Evolutionary conservation across 805 yeast genomes (phyloP).

Genomic region (Teunomyces aglyptinius): DNA sequence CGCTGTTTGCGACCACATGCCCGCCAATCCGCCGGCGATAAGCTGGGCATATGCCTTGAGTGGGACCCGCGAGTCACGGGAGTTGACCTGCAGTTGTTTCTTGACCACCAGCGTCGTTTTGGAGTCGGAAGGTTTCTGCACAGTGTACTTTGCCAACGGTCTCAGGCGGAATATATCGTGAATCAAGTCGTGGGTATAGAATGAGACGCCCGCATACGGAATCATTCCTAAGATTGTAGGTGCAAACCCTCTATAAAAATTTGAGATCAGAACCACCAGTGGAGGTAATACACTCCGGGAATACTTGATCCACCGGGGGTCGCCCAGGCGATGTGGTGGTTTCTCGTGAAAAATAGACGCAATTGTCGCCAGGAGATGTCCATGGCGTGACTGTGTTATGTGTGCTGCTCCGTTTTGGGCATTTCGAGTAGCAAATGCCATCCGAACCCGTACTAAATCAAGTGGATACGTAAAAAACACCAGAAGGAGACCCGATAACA

Average conservation of each 20-base stretch:
- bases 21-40: slow-evolving; percentile 93
- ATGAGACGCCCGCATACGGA: slow-evolving; percentile 97
- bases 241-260: slow-evolving; percentile 90
- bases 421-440: slow-evolving; percentile 79
- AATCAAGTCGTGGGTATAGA: slow-evolving; percentile 86
- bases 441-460: slow-evolving; percentile 83
- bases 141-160: slow-evolving; percentile 53
- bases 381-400: slow-evolving; percentile 10
- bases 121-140: slow-evolving; percentile 13
- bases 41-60: slow-evolving; percentile 89
- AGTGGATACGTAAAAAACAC: slow-evolving; percentile 91
- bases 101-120: slow-evolving; percentile 8
- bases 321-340: slow-evolving; percentile 33
- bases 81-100: slow-evolving; percentile 20
- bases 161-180: slow-evolving; percentile 83
- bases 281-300: slow-evolving; percentile 33
- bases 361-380: slow-evolving; percentile 33
- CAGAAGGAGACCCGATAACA: slow-evolving; percentile 82
- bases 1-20: slow-evolving; percentile 92
- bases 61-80: slow-evolving; percentile 54
- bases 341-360: slow-evolving; percentile 31
- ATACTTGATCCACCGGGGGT: slow-evolving; percentile 37
- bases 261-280: slow-evolving; percentile 42
- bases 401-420: not conserved
- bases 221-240: slow-evolving; percentile 95